Conservation (phyloP, 192 early-diverging fungal species). For the Entomortierella chlamydospora region DNA sequence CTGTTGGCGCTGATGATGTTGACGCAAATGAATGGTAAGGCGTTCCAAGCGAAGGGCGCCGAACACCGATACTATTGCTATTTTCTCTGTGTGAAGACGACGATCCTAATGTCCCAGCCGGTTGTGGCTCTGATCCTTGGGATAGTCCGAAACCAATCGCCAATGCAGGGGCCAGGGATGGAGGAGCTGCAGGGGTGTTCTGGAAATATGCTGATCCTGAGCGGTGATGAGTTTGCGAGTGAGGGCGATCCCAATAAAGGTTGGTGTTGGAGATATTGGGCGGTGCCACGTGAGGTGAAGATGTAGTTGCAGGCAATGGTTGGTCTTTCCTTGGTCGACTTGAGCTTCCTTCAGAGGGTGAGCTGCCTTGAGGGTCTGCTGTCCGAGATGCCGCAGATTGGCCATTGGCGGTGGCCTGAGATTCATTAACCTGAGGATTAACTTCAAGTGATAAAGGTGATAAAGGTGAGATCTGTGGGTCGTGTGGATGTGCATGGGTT, state of each 20-base stretch:
- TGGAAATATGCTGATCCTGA: slow-evolving; percentile 15
- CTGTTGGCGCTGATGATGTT: slow-evolving; percentile 17
- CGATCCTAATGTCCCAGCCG: neutral
- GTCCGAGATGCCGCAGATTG: neutral
- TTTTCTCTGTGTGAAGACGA: neutral
- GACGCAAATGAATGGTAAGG: slow-evolving; percentile 21
- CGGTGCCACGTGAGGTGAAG: slow-evolving; percentile 10
- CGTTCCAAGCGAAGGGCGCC: slow-evolving; percentile 9
- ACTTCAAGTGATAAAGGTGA: neutral
- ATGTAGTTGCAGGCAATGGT: slow-evolving; percentile 21
- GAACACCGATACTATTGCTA: neutral
- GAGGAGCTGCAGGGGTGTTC: neutral
- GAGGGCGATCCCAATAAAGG: slow-evolving; percentile 24
- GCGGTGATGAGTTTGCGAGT: neutral
- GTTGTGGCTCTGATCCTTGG: neutral
- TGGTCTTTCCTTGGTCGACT: slow-evolving; percentile 36
- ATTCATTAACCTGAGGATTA: neutral
- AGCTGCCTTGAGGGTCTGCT: neutral
- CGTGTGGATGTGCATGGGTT: neutral
- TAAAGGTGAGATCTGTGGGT: neutral
- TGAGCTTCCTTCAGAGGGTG: neutral
- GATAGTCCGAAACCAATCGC: slow-evolving; percentile 28
- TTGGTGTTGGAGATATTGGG: slow-evolving; percentile 15
- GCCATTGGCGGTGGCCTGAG: neutral
- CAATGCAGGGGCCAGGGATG: slow-evolving; percentile 25